A percentile compares a stretch with the other conserved stretches of the same genome.
These are phyloP conservation scores for Canavalia gladiata DNA, from an alignment of 306 rosid genomes.

Conservation along the genomic window DNA sequence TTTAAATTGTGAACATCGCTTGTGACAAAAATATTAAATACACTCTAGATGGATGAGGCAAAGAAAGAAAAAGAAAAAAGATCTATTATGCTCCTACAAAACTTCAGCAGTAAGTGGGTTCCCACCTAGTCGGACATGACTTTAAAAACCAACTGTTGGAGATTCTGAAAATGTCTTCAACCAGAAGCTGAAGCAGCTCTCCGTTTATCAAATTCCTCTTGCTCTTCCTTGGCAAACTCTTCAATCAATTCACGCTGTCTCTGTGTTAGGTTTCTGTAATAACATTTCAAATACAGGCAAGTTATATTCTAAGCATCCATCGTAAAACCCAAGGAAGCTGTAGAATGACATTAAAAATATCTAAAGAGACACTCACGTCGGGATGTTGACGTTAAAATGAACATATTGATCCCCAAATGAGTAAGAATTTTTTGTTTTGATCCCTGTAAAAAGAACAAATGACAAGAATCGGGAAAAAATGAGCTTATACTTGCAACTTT, in stretches of 20 bases:
- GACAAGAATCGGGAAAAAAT: constrained; percentile 15
- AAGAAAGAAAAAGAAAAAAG: constrained; percentile 25
- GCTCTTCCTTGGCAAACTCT: constrained; percentile 87
- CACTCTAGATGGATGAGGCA: constrained; percentile 25
- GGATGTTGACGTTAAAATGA: constrained; percentile 95
- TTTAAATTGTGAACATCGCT: constrained; percentile 27
- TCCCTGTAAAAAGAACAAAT: constrained; percentile 61
- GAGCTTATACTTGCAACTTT: not conserved
- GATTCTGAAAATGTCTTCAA: constrained; percentile 43
- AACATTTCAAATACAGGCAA: constrained; percentile 24
- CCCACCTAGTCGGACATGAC: constrained; percentile 39
- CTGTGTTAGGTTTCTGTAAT: constrained; percentile 73
- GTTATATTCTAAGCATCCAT: constrained; percentile 1
- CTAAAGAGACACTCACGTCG: constrained; percentile 62
- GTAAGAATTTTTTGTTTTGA: constrained; percentile 67
- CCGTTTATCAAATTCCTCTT: constrained; percentile 59
- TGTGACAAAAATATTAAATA: constrained; percentile 45
- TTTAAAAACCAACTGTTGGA: not conserved
- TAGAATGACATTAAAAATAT: constrained; percentile 16
- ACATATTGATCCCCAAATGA: constrained; percentile 87
- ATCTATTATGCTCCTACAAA: constrained; percentile 65
- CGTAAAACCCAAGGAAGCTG: not conserved
- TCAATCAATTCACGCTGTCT: constrained; percentile 85
- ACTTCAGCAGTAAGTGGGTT: constrained; percentile 52
- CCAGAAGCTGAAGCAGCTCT: constrained; percentile 69